Base-by-base conservation (phyloP, 257 asterid genomes). In the Leptodermis oblonga region DNA sequence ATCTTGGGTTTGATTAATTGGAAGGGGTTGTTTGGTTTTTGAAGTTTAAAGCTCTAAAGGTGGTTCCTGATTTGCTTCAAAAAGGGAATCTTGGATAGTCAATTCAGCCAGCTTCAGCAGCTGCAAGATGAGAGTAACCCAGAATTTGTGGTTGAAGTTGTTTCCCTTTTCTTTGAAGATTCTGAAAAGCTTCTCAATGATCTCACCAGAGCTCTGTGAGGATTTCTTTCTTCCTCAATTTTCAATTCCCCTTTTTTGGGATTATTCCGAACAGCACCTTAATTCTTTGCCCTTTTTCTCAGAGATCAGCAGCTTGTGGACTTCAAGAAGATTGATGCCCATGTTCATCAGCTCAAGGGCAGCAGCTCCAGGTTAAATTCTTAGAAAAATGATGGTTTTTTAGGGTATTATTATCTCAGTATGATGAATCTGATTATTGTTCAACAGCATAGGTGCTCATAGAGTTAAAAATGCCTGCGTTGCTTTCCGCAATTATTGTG, bases 51-150 rank as follows among this genome's bases (percentile, higher is more conserved):
- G n/a, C n/a, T 22, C n/a, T 41, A 15, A 33, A 5, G 10, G 5
- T 55, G 17, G 61, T 72, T 42, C 10, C n/a, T 63, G 55, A 25
- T 26, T 69, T 72, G 71, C 79, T 52, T 52, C 23, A n/a, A n/a
- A 25, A 20, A 92, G 97, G 94, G 90, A 17, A 79, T 92, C 78
- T 83, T 92, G 88, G 96, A 92, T 77, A 78, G 71, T 59, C 97
- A 92, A 72, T 92, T 87, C 81, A 73, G 80, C 72, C 94, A 92
- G 85, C 87, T 92, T 78, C 90, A 92, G 67, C 72, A 73, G 70
- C 90, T 92, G 74, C 92, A 88, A 85, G 97, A 92, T 83, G 97
- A 92, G 76, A 89, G 83, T 82, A 92, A 86, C 75, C 97, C 95
- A 30, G 87, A 81, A 25, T 92, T 92, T 74, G 97, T 92, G 25